A percentile compares a stretch with the other conserved stretches of the same genome.
These are phyloP conservation scores for Picochlorum costavermella DNA, from an alignment of 139 green algal species.

Conservation along the genomic window DNA sequence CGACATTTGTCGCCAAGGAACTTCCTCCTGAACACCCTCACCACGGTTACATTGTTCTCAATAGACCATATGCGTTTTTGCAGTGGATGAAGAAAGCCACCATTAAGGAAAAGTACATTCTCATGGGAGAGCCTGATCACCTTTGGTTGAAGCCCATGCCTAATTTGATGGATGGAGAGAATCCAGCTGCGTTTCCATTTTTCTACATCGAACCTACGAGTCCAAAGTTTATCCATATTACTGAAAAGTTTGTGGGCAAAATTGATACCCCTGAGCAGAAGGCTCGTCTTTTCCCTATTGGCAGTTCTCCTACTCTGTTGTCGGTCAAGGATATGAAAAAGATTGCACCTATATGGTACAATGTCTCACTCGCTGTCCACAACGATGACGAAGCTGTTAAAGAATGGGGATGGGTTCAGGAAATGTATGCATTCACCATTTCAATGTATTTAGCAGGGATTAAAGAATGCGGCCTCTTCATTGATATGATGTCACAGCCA, in stretches of 20 bases:
- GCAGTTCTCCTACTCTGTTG: conserved; percentile 83
- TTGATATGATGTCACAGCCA: conserved; percentile 73
- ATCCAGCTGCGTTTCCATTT: conserved; percentile 85
- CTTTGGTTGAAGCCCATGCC: conserved; percentile 85
- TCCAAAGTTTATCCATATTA: conserved; percentile 39
- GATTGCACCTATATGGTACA: conserved; percentile 75
- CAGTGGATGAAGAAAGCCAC: conserved; percentile 70
- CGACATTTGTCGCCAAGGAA: conserved; percentile 84
- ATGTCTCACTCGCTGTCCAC: conserved; percentile 84
- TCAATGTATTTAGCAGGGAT: conserved; percentile 56
- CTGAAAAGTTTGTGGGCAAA: conserved; percentile 41
- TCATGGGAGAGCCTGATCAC: conserved; percentile 97
- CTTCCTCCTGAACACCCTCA: conserved; percentile 64
- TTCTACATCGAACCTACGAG: conserved; percentile 92
- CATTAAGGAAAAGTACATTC: conserved; percentile 81
- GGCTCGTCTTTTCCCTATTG: conserved; percentile 65
- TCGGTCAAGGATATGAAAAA: conserved; percentile 58
- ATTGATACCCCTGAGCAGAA: conserved; percentile 46
- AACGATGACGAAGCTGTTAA: conserved; percentile 61
- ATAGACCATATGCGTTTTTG: conserved; percentile 86
- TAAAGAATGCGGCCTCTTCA: conserved; percentile 48
- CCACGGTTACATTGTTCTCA: conserved; percentile 89
- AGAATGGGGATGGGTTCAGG: conserved; percentile 79
- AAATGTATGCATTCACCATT: conserved; percentile 95
- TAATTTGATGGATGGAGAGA: conserved; percentile 77